A percentile compares a stretch with the other conserved stretches of the same genome.
phyloP scores from a whole-genome alignment of 2,329 filamentous ascomycete genomes.

The Xylariaceae sp. region DNA sequence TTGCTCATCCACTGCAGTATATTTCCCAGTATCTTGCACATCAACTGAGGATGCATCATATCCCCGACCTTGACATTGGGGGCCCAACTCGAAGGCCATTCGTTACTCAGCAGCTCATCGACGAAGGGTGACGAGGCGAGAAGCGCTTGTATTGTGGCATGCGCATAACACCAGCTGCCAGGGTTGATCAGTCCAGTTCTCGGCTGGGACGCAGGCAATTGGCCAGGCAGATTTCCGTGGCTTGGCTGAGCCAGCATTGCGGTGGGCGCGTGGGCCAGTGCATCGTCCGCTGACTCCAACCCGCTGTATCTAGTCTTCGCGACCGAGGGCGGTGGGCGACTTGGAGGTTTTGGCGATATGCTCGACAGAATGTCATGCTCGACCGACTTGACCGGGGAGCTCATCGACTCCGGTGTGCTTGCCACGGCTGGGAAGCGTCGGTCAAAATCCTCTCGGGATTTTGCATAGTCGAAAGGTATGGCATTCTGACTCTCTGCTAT shows the following conservation, averaged over 20 bases:
- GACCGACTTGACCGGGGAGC: slow-evolving; percentile 22
- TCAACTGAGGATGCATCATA: slow-evolving; percentile 48
- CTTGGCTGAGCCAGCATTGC: slow-evolving; percentile 29
- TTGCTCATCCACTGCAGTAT: slow-evolving; percentile 50
- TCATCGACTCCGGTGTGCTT: slow-evolving; percentile 54
- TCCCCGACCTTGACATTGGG: slow-evolving; percentile 56
- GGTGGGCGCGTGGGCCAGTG: slow-evolving; percentile 30
- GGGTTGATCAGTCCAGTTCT: slow-evolving; percentile 71
- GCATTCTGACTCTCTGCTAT: slow-evolving; percentile 23
- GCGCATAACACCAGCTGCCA: slow-evolving; percentile 83
- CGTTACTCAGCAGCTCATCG: slow-evolving; percentile 50
- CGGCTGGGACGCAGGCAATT: background rate
- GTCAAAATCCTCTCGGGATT: slow-evolving; percentile 76
- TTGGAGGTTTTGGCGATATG: slow-evolving; percentile 46
- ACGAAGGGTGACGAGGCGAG: slow-evolving; percentile 65
- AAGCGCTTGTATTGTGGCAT: slow-evolving; percentile 78
- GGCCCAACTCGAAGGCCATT: slow-evolving; percentile 60
- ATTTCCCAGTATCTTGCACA: slow-evolving; percentile 52
- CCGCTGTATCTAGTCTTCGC: slow-evolving; percentile 74
- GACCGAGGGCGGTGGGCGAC: slow-evolving; percentile 60
- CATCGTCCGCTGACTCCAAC: slow-evolving; percentile 34
- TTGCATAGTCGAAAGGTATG: slow-evolving; percentile 51
- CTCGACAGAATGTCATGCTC: slow-evolving; percentile 33
- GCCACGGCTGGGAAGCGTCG: slow-evolving; percentile 70
- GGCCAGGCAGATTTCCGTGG: slow-evolving; percentile 20